Conservation (phyloP, 2,329 filamentous ascomycete species). For the Colletotrichum acutatum region DNA sequence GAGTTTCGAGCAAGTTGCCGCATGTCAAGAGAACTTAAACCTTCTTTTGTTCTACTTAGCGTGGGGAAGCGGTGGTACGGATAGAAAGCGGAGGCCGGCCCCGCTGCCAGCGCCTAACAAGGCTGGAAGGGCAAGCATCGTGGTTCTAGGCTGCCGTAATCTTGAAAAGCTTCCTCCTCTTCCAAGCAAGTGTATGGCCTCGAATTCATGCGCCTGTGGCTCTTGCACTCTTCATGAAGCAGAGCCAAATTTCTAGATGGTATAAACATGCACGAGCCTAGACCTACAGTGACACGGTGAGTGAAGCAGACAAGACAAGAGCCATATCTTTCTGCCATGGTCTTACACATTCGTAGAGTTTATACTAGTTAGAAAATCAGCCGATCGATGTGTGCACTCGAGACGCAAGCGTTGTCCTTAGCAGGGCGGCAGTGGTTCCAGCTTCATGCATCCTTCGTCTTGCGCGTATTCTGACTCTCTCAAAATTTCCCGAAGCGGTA, state of each 20-base stretch:
- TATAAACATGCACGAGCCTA: not conserved
- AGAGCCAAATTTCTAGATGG: not conserved
- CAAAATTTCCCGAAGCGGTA: not conserved
- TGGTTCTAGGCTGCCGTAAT: not conserved
- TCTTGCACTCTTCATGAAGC: not conserved
- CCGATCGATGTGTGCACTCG: not conserved
- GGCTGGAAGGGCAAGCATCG: not conserved
- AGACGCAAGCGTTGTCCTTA: not conserved
- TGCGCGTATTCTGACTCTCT: not conserved
- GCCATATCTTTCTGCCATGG: not conserved
- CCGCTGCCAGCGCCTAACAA: not conserved
- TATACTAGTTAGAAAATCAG: not conserved
- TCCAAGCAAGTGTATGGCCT: not conserved
- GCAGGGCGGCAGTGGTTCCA: not conserved
- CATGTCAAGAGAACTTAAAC: not conserved
- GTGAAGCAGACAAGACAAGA: not conserved
- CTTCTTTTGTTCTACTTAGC: not conserved
- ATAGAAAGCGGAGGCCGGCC: not conserved
- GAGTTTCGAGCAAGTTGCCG: not conserved
- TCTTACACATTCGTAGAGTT: not conserved
- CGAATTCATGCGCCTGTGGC: not conserved
- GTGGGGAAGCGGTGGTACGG: not conserved
- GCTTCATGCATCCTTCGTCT: not conserved
- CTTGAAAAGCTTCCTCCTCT: not conserved
- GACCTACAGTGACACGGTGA: too few relatives aligned